Evolutionary conservation across 495 filamentous ascomycete genomes (phyloP).

Genomic region (Geopyxis carbonaria): DNA sequence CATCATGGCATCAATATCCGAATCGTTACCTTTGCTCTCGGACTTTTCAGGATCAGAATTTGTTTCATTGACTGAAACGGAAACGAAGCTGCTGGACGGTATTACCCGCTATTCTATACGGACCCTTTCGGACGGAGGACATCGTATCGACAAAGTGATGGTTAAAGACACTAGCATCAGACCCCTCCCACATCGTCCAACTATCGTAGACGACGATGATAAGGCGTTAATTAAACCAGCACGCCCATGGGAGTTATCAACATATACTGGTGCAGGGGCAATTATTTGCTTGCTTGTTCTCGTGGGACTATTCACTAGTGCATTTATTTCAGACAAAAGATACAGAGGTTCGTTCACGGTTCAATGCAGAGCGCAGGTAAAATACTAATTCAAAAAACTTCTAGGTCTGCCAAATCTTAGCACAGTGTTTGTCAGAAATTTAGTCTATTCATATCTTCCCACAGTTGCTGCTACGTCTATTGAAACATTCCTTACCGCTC

Average conservation of each 20-base stretch:
- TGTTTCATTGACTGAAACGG: not conserved
- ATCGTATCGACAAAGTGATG: too few relatives aligned
- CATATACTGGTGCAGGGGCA: not conserved
- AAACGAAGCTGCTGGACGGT: not conserved
- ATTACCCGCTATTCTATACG: not conserved
- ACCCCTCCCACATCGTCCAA: too few relatives aligned
- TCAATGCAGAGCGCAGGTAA: too few relatives aligned
- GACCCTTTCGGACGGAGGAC: too few relatives aligned
- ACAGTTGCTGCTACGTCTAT: not conserved
- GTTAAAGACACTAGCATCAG: too few relatives aligned
- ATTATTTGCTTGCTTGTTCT: not conserved
- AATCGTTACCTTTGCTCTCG: not conserved
- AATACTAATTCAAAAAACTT: too few relatives aligned
- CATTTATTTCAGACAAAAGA: not conserved
- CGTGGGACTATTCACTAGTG: not conserved
- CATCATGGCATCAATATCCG: not conserved
- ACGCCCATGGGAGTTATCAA: not conserved
- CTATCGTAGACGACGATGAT: too few relatives aligned
- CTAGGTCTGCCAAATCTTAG: too few relatives aligned
- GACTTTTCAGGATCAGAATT: not conserved
- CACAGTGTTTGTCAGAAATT: constrained; percentile 1
- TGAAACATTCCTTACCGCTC: not conserved
- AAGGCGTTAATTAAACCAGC: too few relatives aligned
- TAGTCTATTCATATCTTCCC: constrained; percentile 5
- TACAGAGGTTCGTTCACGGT: too few relatives aligned